A percentile compares a stretch with the other conserved stretches of the same genome.
Conservation (phyloP, 2,329 filamentous ascomycete species). For the Daldinia sp. region DNA sequence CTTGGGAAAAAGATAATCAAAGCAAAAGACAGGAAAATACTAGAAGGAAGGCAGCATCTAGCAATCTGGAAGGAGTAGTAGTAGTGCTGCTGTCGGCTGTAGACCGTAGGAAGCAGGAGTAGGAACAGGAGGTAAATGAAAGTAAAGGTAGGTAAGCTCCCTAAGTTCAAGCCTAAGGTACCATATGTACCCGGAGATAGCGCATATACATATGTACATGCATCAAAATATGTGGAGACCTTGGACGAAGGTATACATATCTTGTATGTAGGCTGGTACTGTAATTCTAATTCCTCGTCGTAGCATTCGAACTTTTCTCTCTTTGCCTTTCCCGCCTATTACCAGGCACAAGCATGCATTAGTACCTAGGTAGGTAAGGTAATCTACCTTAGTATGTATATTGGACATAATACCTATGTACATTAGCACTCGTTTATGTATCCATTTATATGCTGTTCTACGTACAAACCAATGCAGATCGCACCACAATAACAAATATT, state of each 20-base stretch:
- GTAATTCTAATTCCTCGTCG: slow-evolving; percentile 12
- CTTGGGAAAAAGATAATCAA: slow-evolving; percentile 2
- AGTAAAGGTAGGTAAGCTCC: slow-evolving; percentile 2
- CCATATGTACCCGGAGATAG: slow-evolving; percentile 5
- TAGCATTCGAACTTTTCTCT: no score
- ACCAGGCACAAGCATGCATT: background rate
- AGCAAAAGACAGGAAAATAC: slow-evolving; percentile 9
- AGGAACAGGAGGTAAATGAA: slow-evolving; percentile 14
- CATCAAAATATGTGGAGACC: slow-evolving; percentile 1
- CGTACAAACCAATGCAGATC: slow-evolving; percentile 26
- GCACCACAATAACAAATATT: slow-evolving; percentile 21
- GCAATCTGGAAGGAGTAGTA: slow-evolving; percentile 23
- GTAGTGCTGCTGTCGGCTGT: background rate
- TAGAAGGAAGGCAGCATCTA: slow-evolving; percentile 8
- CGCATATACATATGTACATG: slow-evolving; percentile 1
- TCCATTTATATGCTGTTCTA: slow-evolving; percentile 4
- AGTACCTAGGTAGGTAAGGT: no score
- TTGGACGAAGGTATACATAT: background rate
- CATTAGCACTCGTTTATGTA: background rate
- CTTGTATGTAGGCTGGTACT: slow-evolving; percentile 4
- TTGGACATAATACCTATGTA: background rate
- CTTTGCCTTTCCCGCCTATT: background rate
- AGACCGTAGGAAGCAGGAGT: slow-evolving; percentile 4
- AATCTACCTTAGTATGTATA: no score
- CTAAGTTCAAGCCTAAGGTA: background rate